Percentiles rank a stretch among this genome's conserved stretches.
These are phyloP conservation scores for Ophiocordyceps camponoti-leonardi DNA, from an alignment of 2,329 filamentous ascomycete species.

Conservation along the genomic window DNA sequence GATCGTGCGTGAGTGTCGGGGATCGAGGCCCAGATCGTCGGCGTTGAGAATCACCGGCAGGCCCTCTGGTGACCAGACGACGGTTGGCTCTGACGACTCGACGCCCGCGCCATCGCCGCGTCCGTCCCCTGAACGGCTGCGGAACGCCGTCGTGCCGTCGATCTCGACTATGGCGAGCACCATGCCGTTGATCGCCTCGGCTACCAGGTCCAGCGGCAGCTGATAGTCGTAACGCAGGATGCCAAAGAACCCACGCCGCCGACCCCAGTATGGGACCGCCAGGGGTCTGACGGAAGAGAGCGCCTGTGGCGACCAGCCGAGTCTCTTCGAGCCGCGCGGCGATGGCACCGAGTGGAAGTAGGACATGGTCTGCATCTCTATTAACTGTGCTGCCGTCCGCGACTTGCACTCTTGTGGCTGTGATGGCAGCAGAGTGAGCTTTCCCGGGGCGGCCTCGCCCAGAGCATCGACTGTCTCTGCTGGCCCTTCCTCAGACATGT, in stretches of 20 bases:
- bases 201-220: constrained; percentile 37
- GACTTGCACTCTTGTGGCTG: constrained; percentile 36
- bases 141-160: constrained; percentile 33
- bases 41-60: constrained; percentile 46
- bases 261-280: constrained; percentile 40
- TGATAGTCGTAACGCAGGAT: constrained; percentile 53
- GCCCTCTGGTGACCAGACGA: constrained; percentile 22
- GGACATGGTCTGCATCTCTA: constrained; percentile 62
- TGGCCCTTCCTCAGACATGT: constrained; percentile 49
- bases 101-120: background rate
- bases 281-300: constrained; percentile 41
- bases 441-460: constrained; percentile 22
- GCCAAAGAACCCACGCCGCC: constrained; percentile 37
- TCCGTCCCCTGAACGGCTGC: constrained; percentile 9
- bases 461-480: constrained; percentile 37
- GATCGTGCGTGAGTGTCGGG: constrained; percentile 37
- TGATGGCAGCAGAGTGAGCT: constrained; percentile 38
- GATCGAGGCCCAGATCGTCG: constrained; percentile 38
- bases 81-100: background rate
- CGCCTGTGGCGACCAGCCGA: constrained; percentile 34
- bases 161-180: constrained; percentile 49
- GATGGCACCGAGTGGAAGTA: constrained; percentile 45
- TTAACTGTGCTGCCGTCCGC: constrained; percentile 46
- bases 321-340: background rate
- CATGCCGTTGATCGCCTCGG: constrained; percentile 52